Conservation (phyloP, 148 eudicot species). For the Fallopia convolvulus region DNA sequence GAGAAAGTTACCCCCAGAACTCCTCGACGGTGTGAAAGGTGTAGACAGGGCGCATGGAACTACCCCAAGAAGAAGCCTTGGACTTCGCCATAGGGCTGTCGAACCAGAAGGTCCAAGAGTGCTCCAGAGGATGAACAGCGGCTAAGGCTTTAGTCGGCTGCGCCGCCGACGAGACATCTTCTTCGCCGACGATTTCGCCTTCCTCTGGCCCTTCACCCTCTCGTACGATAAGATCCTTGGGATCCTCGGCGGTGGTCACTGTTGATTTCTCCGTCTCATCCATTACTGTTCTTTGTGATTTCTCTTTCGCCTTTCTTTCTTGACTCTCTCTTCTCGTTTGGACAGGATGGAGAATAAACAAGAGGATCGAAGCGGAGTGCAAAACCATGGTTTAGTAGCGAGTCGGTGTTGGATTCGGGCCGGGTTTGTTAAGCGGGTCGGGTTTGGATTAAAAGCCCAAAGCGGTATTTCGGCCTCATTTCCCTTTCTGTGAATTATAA, state of each 20-base stretch:
- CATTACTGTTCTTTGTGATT: constrained; percentile 11
- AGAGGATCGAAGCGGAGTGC: not conserved
- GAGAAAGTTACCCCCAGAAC: constrained; percentile 62
- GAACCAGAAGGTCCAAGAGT: constrained; percentile 95
- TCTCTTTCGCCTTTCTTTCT: not conserved
- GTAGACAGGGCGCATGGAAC: constrained; percentile 56
- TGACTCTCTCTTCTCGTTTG: constrained; percentile 1
- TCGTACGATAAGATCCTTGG: not conserved
- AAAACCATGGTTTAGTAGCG: not conserved
- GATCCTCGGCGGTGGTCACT: constrained; percentile 13
- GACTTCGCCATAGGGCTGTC: constrained; percentile 61
- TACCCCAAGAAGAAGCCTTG: constrained; percentile 64
- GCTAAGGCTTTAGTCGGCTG: constrained; percentile 13
- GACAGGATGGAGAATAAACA: not conserved
- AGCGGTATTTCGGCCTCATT: not conserved
- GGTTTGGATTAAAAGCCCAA: not conserved
- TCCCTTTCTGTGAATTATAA: no score
- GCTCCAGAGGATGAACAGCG: constrained; percentile 49
- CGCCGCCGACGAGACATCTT: constrained; percentile 9
- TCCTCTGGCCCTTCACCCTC: constrained; percentile 31
- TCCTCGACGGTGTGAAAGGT: constrained; percentile 86
- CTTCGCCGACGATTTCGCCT: constrained; percentile 38
- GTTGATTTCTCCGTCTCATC: constrained; percentile 30
- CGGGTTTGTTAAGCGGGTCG: not conserved
- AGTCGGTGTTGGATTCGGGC: not conserved